These are phyloP conservation scores for Colletotrichum ledebouriae DNA, from an alignment of 2,329 filamentous ascomycete species.

Conservation along the genomic window DNA sequence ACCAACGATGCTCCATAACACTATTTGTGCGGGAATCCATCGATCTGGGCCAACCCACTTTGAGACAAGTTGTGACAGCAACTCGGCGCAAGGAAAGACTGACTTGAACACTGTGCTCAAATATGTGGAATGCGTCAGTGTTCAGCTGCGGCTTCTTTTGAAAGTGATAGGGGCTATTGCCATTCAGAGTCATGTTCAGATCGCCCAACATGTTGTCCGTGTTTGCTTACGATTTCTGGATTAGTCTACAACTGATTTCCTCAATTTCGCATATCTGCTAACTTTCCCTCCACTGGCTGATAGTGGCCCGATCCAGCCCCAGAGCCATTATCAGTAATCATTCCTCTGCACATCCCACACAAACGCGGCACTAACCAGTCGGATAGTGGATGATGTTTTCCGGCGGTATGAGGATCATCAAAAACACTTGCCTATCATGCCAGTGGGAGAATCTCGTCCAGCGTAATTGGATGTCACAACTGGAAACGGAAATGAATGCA, in stretches of 20 bases:
- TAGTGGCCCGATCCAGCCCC: constrained; percentile 60
- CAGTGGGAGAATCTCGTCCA: background rate
- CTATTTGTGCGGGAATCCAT: constrained; percentile 70
- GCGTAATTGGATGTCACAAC: background rate
- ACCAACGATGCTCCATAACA: constrained; percentile 65
- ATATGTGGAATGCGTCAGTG: constrained; percentile 2
- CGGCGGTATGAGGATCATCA: constrained; percentile 53
- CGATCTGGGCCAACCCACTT: constrained; percentile 62
- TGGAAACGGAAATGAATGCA: too few species aligned
- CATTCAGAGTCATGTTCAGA: constrained; percentile 57
- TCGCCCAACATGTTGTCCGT: constrained; percentile 63
- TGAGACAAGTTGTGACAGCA: constrained; percentile 69
- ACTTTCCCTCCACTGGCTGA: constrained; percentile 54
- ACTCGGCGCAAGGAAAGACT: constrained; percentile 66
- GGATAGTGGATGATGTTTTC: constrained; percentile 51
- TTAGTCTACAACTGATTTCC: background rate
- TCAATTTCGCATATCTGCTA: background rate
- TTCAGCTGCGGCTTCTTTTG: too few species aligned
- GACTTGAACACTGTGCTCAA: constrained; percentile 65
- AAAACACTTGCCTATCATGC: constrained; percentile 52
- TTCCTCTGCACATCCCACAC: background rate
- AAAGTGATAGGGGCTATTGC: background rate
- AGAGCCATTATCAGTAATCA: constrained; percentile 52
- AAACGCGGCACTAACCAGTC: constrained; percentile 43
- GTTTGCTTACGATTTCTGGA: constrained; percentile 54